phyloP scores from a whole-genome alignment of 805 yeast species.

The fission yeast (Schizosaccharomyces pombe) region DNA sequence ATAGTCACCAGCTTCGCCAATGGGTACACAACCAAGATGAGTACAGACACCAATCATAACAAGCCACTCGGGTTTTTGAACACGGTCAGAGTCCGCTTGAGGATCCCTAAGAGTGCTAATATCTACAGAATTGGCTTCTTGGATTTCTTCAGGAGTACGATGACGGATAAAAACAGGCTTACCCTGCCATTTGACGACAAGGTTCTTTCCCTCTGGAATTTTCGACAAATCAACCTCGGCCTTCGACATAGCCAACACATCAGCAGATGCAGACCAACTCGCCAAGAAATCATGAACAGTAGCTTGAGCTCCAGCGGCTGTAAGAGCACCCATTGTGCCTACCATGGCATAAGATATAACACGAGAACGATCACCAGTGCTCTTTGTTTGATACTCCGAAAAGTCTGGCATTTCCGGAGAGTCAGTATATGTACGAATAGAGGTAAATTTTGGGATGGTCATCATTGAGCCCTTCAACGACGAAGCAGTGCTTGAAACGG shows the following conservation, averaged over 20 bases:
- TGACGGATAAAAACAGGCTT: conserved; percentile 98
- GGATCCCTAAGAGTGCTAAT: conserved; percentile 73
- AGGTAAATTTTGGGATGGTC: not conserved
- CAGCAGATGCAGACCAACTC: conserved; percentile 94
- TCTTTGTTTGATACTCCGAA: not conserved
- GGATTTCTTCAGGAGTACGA: conserved; percentile 81
- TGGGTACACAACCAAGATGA: conserved; percentile 99
- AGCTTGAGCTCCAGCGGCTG: conserved; percentile 82
- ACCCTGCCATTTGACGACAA: conserved; percentile 98
- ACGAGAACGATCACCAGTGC: conserved; percentile 40
- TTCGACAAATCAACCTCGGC: conserved; percentile 86
- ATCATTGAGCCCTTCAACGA: not conserved
- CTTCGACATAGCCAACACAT: conserved; percentile 97
- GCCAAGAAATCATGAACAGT: conserved; percentile 55
- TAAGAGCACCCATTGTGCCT: conserved; percentile 71
- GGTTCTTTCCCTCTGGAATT: conserved; percentile 94
- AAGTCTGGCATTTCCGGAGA: conserved; percentile 4
- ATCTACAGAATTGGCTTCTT: conserved; percentile 76
- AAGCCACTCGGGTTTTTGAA: conserved; percentile 91
- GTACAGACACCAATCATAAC: conserved; percentile 99
- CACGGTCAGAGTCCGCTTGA: conserved; percentile 79
- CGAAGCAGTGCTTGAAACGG: not conserved
- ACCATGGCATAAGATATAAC: conserved; percentile 91
- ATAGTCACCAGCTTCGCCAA: conserved; percentile 97
- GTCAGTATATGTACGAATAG: not conserved